Percentiles rank a stretch among this genome's conserved stretches.
These are phyloP conservation scores for Sequoia sempervirens DNA, from an alignment of 75 land plant species.

Conservation along the genomic window DNA sequence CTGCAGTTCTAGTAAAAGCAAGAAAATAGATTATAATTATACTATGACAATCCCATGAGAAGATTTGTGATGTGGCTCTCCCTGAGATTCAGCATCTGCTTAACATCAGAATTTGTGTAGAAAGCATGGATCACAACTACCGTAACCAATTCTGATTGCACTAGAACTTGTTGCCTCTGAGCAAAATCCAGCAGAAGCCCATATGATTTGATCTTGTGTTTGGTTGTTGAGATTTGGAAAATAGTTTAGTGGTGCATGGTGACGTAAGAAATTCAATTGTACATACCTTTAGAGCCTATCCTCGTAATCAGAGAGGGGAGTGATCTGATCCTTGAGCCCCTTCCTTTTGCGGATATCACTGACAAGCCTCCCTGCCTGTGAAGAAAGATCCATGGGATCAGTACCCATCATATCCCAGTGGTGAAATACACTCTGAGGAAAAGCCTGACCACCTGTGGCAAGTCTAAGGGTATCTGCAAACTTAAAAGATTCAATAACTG, in stretches of 20 bases:
- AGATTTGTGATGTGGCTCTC: neutral
- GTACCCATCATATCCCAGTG: conserved; percentile 53
- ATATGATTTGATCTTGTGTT: neutral
- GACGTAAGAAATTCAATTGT: neutral
- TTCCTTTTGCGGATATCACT: conserved; percentile 57
- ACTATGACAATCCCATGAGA: neutral
- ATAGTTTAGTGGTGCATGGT: neutral
- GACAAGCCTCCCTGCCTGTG: conserved; percentile 30
- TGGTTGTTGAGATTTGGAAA: neutral
- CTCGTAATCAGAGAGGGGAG: conserved; percentile 56
- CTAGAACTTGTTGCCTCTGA: neutral
- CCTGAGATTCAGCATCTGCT: neutral
- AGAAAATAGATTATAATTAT: too few species aligned
- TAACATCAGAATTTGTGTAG: neutral
- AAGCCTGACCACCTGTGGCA: conserved; percentile 76
- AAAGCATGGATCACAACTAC: neutral
- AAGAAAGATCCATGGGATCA: conserved; percentile 30
- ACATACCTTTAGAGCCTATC: conserved; percentile 38
- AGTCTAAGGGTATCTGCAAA: conserved; percentile 59
- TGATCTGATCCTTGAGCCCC: conserved; percentile 64
- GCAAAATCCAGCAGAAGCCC: neutral
- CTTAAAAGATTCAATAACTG: conserved; percentile 72
- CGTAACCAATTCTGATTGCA: neutral
- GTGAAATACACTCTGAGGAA: conserved; percentile 78
- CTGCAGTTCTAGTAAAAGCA: too few species aligned